Conservation (phyloP, 306 rosid genomes). For the Pterocarpus santalinus region DNA sequence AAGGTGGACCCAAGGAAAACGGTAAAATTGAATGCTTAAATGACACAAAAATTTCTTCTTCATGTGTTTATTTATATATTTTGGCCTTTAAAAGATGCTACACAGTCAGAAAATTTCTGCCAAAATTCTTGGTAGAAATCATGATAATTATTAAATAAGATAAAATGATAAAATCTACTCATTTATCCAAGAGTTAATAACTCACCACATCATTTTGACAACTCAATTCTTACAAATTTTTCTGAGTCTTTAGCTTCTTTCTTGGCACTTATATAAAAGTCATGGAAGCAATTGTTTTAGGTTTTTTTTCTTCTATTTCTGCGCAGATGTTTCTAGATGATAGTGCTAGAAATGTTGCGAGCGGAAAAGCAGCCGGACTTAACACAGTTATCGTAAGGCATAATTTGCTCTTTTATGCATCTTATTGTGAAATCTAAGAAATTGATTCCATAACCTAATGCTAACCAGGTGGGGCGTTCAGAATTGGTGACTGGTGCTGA, state of each 20-base stretch:
- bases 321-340: slow-evolving; percentile 71
- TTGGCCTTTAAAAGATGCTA: too few species aligned
- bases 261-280: too few species aligned
- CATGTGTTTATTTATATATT: background rate
- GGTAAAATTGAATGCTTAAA: slow-evolving; percentile 38
- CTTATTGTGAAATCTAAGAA: background rate
- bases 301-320: background rate
- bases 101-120: too few species aligned
- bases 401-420: slow-evolving; percentile 16
- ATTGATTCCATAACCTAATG: background rate
- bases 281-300: too few species aligned
- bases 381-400: slow-evolving; percentile 67
- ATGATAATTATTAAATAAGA: too few species aligned
- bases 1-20: slow-evolving; percentile 55
- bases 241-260: too few species aligned
- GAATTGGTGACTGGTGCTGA: slow-evolving; percentile 72
- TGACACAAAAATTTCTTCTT: background rate
- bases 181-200: too few species aligned
- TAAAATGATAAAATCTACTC: too few species aligned
- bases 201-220: too few species aligned
- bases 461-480: slow-evolving; percentile 67
- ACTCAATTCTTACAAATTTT: too few species aligned
- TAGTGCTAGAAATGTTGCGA: slow-evolving; percentile 66
- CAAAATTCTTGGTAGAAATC: too few species aligned
- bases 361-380: slow-evolving; percentile 71